These are phyloP conservation scores for Cutaneotrichosporon sp. DNA, from an alignment of 1,284 basidiomycete genomes.

Conservation along the genomic window DNA sequence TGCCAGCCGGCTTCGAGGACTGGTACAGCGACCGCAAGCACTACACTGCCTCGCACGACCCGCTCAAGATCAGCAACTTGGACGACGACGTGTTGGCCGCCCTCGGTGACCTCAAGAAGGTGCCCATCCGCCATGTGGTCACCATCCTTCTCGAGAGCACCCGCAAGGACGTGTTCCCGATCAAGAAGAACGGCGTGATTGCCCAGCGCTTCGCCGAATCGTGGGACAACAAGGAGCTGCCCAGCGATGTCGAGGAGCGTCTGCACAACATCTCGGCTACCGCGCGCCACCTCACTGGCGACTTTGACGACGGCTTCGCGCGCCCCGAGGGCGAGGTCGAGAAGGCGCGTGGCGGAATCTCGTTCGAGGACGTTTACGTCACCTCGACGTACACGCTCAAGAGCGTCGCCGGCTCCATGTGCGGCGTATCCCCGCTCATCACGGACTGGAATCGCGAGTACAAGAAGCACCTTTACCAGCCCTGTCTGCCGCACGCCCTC, in stretches of 20 bases:
- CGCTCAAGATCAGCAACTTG: conserved; percentile 16
- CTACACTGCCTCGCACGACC: conserved; percentile 10
- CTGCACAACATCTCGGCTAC: not conserved
- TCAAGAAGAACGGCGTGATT: conserved; percentile 7
- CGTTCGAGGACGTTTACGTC: conserved; percentile 36
- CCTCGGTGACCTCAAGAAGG: conserved; percentile 6
- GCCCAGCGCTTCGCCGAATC: not conserved
- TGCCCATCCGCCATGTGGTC: conserved; percentile 13
- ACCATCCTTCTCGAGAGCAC: conserved; percentile 15
- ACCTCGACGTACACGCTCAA: conserved; percentile 28
- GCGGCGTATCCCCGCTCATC: conserved; percentile 1
- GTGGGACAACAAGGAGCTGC: not conserved
- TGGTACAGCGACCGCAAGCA: conserved; percentile 5
- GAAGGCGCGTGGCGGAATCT: conserved; percentile 5
- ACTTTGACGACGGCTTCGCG: conserved; percentile 3
- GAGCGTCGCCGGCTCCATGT: conserved; percentile 4
- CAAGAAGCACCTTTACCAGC: conserved; percentile 14
- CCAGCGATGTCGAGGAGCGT: conserved; percentile 1
- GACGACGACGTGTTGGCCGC: conserved; percentile 8
- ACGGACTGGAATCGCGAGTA: conserved; percentile 8
- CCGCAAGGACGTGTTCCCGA: conserved; percentile 14
- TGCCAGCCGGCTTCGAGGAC: conserved; percentile 5
- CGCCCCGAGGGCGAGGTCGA: not conserved
- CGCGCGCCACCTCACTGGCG: conserved; percentile 6
- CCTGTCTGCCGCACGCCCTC: conserved; percentile 15